Conservation (phyloP, 106 monocot genomes). For the Phalaenopsis equestris region DNA sequence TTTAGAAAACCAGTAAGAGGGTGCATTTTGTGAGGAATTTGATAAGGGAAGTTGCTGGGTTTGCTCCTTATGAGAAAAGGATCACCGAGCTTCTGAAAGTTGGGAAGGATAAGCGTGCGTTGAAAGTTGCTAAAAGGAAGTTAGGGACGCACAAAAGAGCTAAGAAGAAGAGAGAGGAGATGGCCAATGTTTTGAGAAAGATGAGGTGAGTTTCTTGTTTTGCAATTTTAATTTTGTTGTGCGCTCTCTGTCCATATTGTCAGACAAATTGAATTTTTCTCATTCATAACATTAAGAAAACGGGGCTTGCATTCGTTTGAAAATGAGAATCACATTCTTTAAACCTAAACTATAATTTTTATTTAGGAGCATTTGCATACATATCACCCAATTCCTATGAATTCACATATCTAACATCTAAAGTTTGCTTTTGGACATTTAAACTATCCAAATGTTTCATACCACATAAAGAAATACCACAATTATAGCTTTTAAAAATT, state of each 20-base stretch:
- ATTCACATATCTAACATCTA: too few relatives aligned
- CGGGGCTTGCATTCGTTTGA: not conserved
- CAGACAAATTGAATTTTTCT: too few relatives aligned
- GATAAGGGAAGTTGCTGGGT: conserved; percentile 62
- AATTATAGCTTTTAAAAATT: too few relatives aligned
- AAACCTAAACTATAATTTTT: not conserved
- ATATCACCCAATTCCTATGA: too few relatives aligned
- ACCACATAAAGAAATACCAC: too few relatives aligned
- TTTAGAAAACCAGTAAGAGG: conserved; percentile 47
- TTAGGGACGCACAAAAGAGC: conserved; percentile 50
- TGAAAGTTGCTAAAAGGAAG: conserved; percentile 56
- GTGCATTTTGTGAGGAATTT: conserved; percentile 48
- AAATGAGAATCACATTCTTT: not conserved
- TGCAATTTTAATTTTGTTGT: not conserved
- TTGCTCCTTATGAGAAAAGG: conserved; percentile 59
- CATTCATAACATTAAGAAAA: not conserved
- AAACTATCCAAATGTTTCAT: too few relatives aligned
- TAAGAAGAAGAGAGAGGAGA: conserved; percentile 69
- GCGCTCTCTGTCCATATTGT: not conserved
- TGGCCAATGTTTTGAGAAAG: conserved; percentile 56
- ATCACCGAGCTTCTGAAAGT: conserved; percentile 57
- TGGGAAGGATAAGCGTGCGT: conserved; percentile 56
- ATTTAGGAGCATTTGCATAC: too few relatives aligned
- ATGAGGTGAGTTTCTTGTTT: conserved; percentile 30
- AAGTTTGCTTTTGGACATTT: too few relatives aligned